Conservation (phyloP, 306 rosid species). For the Elaeagnus macrophylla region DNA sequence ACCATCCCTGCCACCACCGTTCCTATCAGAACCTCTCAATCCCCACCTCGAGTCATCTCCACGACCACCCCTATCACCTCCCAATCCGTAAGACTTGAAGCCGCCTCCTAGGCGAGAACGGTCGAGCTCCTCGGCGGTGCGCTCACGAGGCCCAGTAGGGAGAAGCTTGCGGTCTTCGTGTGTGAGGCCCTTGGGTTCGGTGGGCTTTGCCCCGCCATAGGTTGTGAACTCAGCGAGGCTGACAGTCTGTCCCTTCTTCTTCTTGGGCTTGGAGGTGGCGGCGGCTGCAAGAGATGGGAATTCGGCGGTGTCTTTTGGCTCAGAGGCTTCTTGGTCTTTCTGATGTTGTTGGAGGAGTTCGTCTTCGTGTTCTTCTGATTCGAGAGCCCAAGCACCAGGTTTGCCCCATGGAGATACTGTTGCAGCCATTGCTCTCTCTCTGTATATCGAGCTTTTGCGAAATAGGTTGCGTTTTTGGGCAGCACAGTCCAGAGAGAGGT, state of each 20-base stretch:
- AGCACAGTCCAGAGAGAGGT: not conserved
- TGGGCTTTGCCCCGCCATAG: constrained; percentile 34
- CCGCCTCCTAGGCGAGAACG: constrained; percentile 56
- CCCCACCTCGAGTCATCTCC: constrained; percentile 73
- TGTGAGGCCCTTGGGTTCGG: constrained; percentile 20
- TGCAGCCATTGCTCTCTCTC: constrained; percentile 61
- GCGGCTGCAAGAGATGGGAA: constrained; percentile 86
- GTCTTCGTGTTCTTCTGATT: constrained; percentile 62
- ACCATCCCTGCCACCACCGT: constrained; percentile 34
- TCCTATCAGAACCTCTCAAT: constrained; percentile 59
- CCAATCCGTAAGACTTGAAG: constrained; percentile 37
- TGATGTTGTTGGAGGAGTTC: constrained; percentile 50
- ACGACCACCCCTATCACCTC: constrained; percentile 30
- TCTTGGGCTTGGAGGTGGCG: constrained; percentile 63
- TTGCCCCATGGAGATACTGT: constrained; percentile 79
- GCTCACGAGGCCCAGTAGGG: constrained; percentile 81
- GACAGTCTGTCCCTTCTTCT: constrained; percentile 67
- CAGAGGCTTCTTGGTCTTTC: constrained; percentile 2
- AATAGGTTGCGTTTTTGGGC: constrained; percentile 23
- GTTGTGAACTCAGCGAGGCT: constrained; percentile 54
- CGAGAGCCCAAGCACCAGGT: constrained; percentile 98
- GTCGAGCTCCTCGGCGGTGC: constrained; percentile 82
- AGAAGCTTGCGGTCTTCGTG: constrained; percentile 44
- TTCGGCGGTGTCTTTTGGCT: constrained; percentile 34
- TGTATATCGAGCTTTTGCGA: not conserved